Evolutionary conservation across 179 eudicot species (phyloP), one percentile per base, ranked within the genome.

Genomic region (Amaranthus tricolor): DNA sequence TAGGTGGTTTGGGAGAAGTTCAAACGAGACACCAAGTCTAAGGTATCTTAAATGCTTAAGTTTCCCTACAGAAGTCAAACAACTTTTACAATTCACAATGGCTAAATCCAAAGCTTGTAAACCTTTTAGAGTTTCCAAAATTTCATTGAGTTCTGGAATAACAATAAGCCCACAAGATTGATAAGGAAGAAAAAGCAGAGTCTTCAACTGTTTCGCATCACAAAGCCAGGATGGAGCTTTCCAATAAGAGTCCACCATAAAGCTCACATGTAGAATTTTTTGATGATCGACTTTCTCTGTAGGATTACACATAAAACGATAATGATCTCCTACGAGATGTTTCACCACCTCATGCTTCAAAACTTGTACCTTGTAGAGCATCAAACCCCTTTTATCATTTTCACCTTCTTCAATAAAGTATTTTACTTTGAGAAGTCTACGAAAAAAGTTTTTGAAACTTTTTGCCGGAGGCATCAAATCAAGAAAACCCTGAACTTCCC

Each of bases 21-120:
- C 15, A 9, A 1, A 43, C 3, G 19, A 11, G 5, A 31, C 44
- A 10, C 71, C 71, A 8, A 79, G 60, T 17, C 71, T 68, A 15
- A 74, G 78, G 49, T 79, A 74, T 47, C 70, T 60, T 13, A 79
- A 15, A 19, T 68, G 74, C 44, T 7, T 55, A 47, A 79, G 13
- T 40, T 74, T 24, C 20, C 78, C 71, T n/a, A 79, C 44, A n/a
- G 77, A 79, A 61, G 8, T 58, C 6, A 69, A 70, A 43, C 67
- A 16, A 14, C 9, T 14, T 16, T 68, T 70, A 6, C 11, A 13
- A 44, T 61, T 57, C 3, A 17, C n/a, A 6, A 12, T 19, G 10
- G n/a, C 60, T 11, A 62, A 60, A 16, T n/a, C 62, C 52, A 62
- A n/a, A 4, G 52, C 55, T 14, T 68, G 59, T 47, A 74, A 49